These are phyloP conservation scores for Neonectria punicea DNA, from an alignment of 2,329 filamentous ascomycete genomes.

Conservation along the genomic window DNA sequence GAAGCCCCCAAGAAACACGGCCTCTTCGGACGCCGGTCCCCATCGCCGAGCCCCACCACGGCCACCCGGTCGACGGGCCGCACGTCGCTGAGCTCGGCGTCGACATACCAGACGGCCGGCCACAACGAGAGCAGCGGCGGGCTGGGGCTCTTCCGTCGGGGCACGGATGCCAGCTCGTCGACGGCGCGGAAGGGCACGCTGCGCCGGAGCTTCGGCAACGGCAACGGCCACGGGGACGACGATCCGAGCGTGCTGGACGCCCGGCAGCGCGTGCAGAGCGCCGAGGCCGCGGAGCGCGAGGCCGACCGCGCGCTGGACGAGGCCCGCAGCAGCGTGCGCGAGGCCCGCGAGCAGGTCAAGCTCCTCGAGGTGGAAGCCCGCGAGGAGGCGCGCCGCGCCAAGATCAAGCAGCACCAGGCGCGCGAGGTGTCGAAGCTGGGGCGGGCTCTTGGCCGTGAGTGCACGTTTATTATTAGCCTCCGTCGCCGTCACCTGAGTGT, in stretches of 20 bases:
- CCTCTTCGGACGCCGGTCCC: conserved; percentile 48
- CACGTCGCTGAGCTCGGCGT: conserved; percentile 18
- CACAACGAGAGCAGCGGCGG: conserved; percentile 2
- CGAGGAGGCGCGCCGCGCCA: conserved; percentile 72
- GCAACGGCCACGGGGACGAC: conserved; percentile 56
- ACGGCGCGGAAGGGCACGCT: conserved; percentile 50
- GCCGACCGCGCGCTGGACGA: conserved; percentile 71
- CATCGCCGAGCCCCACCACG: conserved; percentile 36
- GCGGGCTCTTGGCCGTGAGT: conserved; percentile 76
- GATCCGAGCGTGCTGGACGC: conserved; percentile 72
- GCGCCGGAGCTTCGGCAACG: conserved; percentile 55
- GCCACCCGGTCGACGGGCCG: conserved; percentile 30
- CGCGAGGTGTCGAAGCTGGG: conserved; percentile 73
- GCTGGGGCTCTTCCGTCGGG: conserved; percentile 17
- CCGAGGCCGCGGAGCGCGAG: conserved; percentile 72
- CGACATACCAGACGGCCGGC: conserved; percentile 19
- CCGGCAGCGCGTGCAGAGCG: conserved; percentile 68
- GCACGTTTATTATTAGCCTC: neutral
- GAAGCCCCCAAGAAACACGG: conserved; percentile 47
- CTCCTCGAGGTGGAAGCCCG: conserved; percentile 72
- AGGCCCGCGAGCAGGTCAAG: conserved; percentile 72
- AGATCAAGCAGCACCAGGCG: conserved; percentile 75
- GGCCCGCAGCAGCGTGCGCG: conserved; percentile 67
- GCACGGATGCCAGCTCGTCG: conserved; percentile 16
- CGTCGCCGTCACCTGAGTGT: neutral